Base-by-base conservation (phyloP, 805 yeast genomes). In the Kregervanrija pseudodelftensis region DNA sequence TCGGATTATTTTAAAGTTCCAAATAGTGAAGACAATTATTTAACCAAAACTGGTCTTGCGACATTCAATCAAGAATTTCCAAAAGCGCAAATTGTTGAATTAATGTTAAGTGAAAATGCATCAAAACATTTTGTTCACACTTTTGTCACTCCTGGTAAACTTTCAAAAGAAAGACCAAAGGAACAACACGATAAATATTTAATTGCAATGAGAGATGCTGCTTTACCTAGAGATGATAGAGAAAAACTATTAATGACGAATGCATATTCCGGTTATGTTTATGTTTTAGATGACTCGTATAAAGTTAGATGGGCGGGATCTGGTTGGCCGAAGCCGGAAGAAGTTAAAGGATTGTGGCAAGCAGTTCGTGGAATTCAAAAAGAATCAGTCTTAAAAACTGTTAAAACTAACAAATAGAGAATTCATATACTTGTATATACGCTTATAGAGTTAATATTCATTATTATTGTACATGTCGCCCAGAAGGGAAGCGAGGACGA, bases 271-370 rank as follows among this genome's bases (percentile, higher is more conserved):
- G 98, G 98, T 0, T 89, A 86, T 58, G 68, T 89, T 10, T 83
- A 88, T 51, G 67, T 91, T 4, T 73, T 93, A 33, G 99, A 93
- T 58, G 70, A 69, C 12, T 68, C 79, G 11, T 82, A 83, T 42
- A 81, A 76, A 55, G 82, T 93, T 43, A 71, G 98, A 54, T 91
- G 98, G 98, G 89, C 88, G 17, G 85, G 88, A 4, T 79, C 95
- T 53, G 99, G 98, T 2, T 76, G 74, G 35, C 83, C 95, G 1
- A 71, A 72, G 12, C 78, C 73, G n/a, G 73, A 74, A 32, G 99
- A 93, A 53, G 65, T 68, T 40, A 68, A 68, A 13, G 66, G 77
- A 12, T 61, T 86, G 45, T 82, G 89, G 85, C 79, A 76, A 53
- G 74, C 82, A 33, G 80, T 84, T 1, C 66, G 66, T 28, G 84